phyloP scores from a whole-genome alignment of 2,329 filamentous ascomycete species.

The Elsinoe arachidis region DNA sequence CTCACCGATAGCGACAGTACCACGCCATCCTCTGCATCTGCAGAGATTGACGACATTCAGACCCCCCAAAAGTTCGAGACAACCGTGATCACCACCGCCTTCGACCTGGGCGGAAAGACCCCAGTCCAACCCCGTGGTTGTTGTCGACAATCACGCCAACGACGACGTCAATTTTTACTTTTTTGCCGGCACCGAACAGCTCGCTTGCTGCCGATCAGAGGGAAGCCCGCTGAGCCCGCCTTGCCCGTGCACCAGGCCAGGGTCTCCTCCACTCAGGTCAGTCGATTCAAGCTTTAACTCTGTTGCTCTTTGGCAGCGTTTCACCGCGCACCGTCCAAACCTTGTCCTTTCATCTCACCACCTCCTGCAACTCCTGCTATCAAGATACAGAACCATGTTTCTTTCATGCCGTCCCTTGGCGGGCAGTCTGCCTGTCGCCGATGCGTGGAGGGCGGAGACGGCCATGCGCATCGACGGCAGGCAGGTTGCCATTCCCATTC shows the following conservation, averaged over 20 bases:
- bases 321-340: not conserved
- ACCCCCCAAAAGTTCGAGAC: too few relatives aligned
- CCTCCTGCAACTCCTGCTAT: not conserved
- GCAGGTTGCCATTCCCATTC: not conserved
- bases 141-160: not conserved
- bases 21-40: too few relatives aligned
- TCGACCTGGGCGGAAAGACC: too few relatives aligned
- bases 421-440: not conserved
- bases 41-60: too few relatives aligned
- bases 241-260: too few relatives aligned
- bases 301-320: conserved; percentile 10
- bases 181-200: not conserved
- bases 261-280: not conserved
- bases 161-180: conserved; percentile 7
- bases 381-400: not conserved
- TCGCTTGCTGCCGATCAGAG: not conserved
- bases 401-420: not conserved
- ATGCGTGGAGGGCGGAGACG: not conserved
- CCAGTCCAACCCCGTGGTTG: not conserved
- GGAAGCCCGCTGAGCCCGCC: not conserved
- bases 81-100: too few relatives aligned
- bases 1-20: too few relatives aligned
- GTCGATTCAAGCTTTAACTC: conserved; percentile 5
- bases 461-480: not conserved
- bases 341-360: conserved; percentile 9